phyloP scores from a whole-genome alignment of 805 yeast species.

The Candida vaughaniae region DNA sequence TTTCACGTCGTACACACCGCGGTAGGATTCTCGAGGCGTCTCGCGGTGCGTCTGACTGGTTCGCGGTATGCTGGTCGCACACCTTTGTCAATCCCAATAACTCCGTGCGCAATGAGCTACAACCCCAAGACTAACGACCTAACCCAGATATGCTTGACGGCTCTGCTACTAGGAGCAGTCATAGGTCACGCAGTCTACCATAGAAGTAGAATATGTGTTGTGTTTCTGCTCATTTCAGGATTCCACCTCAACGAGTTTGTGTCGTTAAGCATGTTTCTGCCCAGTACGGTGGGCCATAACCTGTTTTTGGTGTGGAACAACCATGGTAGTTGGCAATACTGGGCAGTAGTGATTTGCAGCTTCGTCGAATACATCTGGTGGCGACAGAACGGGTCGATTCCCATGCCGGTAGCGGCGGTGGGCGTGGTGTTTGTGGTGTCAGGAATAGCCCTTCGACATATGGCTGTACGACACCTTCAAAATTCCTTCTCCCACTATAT shows the following conservation, averaged over 20 bases:
- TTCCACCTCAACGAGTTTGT: conserved; percentile 26
- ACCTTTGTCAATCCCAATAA: no score
- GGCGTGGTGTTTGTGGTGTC: conserved; percentile 18
- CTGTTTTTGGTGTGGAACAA: conserved; percentile 38
- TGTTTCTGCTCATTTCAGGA: not conserved
- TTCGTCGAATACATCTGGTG: conserved; percentile 2
- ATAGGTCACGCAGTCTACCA: conserved; percentile 8
- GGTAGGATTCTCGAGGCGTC: no score
- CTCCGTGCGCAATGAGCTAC: no score
- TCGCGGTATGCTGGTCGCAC: no score
- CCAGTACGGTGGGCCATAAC: conserved; percentile 20
- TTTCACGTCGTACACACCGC: no score
- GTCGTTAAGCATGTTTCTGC: conserved; percentile 24
- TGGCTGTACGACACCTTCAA: conserved; percentile 35
- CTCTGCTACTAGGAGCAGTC: conserved; percentile 18
- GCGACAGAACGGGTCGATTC: no score
- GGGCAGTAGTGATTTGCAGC: conserved; percentile 27
- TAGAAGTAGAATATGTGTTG: conserved; percentile 2
- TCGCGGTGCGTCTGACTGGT: no score
- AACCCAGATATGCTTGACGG: conserved; percentile 1
- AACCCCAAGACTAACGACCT: conserved; percentile 1
- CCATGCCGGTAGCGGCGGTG: not conserved
- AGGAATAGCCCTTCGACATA: conserved; percentile 27
- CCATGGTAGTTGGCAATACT: conserved; percentile 29
- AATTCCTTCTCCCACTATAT: conserved; percentile 35